Evolutionary conservation across 2,329 filamentous ascomycete genomes (phyloP), one percentile per base, ranked within the genome.

Genomic region (Exophiala phaeomuriformis): DNA sequence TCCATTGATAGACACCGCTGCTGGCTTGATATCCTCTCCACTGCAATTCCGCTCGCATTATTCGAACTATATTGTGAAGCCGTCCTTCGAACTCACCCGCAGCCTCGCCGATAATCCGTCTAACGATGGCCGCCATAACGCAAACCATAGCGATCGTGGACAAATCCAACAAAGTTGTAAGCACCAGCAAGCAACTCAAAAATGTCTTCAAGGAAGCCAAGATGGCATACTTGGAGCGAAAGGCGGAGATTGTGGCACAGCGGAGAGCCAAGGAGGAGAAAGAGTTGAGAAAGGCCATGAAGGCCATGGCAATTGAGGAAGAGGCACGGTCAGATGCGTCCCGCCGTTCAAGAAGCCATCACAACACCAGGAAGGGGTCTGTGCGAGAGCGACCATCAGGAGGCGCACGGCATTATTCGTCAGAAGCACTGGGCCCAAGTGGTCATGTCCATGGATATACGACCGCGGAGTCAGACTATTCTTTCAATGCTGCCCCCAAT

Each of bases 161-260:
- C 75, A 90, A 82, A 69, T 93, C 88, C 53, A 89, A 89, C 65
- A 94, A 95, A 73, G 84, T 95, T 47, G 88, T 95, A 64, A 90
- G 84, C 77, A 93, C 85, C 55, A 89, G 89, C 66, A 95, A 94
- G 72, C 88, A 95, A 64, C 76, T 97, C 28, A 81, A 94, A 66
- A 85, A 83, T 67, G 85, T 96, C 66, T 94, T 95, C 77, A 95
- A 89, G 69, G 90, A 96, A 68, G 91, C 90, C 59, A 89, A 88
- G 67, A 82, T 84, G 50, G 87, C 88, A 54, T 97, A 97, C 71
- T 80, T 84, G 53, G 88, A 95, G 66, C 88, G 88, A 66, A 95
- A 94, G 69, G 85, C 88, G 4, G 83, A 90, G 62, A 79, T 95
- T 63, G 83, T 83, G 67, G 82, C 84, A 19, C 82, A 88, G 61